Conservation (phyloP, 176 grass and related monocot species). For the Thalia dealbata region DNA sequence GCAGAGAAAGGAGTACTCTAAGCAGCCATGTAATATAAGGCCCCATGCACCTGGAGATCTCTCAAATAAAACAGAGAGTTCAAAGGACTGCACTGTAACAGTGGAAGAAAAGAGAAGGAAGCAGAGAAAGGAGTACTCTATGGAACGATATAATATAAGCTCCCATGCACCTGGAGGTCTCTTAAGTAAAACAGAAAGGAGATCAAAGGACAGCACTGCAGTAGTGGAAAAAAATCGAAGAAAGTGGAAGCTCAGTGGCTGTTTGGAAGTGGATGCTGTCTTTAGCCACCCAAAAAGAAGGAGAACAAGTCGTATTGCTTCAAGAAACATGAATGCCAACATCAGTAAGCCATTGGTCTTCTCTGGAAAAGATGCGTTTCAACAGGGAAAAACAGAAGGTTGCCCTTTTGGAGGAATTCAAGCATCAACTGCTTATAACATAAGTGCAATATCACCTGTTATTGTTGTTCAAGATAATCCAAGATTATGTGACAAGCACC, state of each 20-base stretch:
- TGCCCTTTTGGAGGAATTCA: constrained; percentile 14
- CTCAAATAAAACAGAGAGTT: no score
- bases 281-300: not conserved
- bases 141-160: not conserved
- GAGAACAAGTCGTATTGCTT: constrained; percentile 1
- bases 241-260: not conserved
- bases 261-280: not conserved
- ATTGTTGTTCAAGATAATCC: constrained; percentile 47
- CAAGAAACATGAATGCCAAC: not conserved
- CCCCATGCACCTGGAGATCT: no score
- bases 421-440: constrained; percentile 8
- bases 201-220: not conserved
- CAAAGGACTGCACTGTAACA: no score
- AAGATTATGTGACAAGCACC: constrained; percentile 31
- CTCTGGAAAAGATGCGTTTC: not conserved
- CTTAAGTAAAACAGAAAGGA: not conserved
- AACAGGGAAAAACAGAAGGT: not conserved
- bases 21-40: no score
- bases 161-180: constrained; percentile 14
- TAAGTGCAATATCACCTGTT: constrained; percentile 48
- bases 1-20: constrained; percentile 15
- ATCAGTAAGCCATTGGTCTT: not conserved
- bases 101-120: constrained; percentile 37
- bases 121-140: constrained; percentile 25
- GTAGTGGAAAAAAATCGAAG: not conserved